Percentiles rank a stretch among this genome's conserved stretches.
Conservation (phyloP, 352 stramenopile species). For the Achlya hypogyna region DNA sequence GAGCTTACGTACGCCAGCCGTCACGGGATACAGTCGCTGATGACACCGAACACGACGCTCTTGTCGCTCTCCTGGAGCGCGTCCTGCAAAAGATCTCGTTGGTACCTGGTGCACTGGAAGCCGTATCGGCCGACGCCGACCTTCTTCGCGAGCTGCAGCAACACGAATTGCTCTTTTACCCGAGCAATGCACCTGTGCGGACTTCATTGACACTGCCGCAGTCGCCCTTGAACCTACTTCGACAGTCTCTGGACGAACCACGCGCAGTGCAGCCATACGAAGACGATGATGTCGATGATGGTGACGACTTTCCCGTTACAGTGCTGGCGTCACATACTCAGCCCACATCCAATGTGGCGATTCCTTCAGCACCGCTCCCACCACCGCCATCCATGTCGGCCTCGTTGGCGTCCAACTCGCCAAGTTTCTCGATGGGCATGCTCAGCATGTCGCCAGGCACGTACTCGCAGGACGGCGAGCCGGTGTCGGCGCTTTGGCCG, state of each 20-base stretch:
- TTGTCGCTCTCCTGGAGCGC: conserved; percentile 12
- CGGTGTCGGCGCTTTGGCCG: conserved; percentile 63
- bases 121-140: conserved; percentile 8
- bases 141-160: conserved; percentile 14
- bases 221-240: conserved; percentile 35
- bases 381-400: conserved; percentile 19
- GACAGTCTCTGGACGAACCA: conserved; percentile 48
- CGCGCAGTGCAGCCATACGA: background rate
- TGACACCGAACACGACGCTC: background rate
- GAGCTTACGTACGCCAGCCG: too few species aligned
- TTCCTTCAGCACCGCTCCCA: conserved; percentile 29
- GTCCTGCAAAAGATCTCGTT: conserved; percentile 18
- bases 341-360: conserved; percentile 35
- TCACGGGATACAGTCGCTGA: background rate
- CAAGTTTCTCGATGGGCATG: conserved; percentile 50
- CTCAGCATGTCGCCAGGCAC: conserved; percentile 50
- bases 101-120: conserved; percentile 11
- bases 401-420: conserved; percentile 40
- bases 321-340: conserved; percentile 21
- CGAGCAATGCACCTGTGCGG: background rate
- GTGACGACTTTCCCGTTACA: background rate
- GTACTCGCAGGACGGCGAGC: conserved; percentile 60
- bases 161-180: conserved; percentile 20
- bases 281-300: background rate
- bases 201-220: background rate